Evolutionary conservation across 2,329 filamentous ascomycete genomes (phyloP), one percentile per base, ranked within the genome.

Genomic region (Chrysosporium queenslandicum): DNA sequence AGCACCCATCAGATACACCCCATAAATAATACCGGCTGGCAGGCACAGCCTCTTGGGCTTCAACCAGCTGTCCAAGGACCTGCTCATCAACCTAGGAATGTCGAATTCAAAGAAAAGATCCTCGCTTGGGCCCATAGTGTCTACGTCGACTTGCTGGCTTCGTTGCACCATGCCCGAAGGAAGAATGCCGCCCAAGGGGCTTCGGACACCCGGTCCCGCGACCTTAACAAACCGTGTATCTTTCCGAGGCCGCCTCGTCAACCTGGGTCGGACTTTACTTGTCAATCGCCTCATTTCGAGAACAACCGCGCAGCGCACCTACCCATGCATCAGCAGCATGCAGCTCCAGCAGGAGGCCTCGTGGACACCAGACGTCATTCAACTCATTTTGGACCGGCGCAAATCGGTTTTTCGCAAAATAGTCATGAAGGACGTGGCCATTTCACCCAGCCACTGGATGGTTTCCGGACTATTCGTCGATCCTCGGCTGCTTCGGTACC

Each of bases 81-180:
- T 2, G 54, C 54, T 48, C 59, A 62, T 18, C 61, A 61, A 4
- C 59, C 64, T n/a, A 63, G 58, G 9, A 72, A 73, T 58, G 63
- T 66, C 11, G 72, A 75, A 53, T 87, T 87, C 62, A 83, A 81
- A 58, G 85, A 88, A 57, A 83, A 80, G 57, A 79, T 80, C 2
- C 69, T 89, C 21, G 73, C 77, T 12, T 82, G 81, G 69, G 86
- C 85, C n/a, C 83, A 89, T 64, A 76, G 76, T 58, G 78, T 83
- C 29, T 90, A 90, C 66, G 74, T 85, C 45, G 82, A 87, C 57
- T 74, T 91, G 6, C 70, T 90, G 2, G 70, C 80, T 8, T 80
- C 79, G 57, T 72, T 86, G 5, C 80, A 85, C 55, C 76, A 79
- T 49, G 73, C 70, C 32, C 67, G 68, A 55, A 68, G 69, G 50